These are phyloP conservation scores for Teratosphaeria destructans DNA, from an alignment of 2,329 filamentous ascomycete species.

Conservation along the genomic window DNA sequence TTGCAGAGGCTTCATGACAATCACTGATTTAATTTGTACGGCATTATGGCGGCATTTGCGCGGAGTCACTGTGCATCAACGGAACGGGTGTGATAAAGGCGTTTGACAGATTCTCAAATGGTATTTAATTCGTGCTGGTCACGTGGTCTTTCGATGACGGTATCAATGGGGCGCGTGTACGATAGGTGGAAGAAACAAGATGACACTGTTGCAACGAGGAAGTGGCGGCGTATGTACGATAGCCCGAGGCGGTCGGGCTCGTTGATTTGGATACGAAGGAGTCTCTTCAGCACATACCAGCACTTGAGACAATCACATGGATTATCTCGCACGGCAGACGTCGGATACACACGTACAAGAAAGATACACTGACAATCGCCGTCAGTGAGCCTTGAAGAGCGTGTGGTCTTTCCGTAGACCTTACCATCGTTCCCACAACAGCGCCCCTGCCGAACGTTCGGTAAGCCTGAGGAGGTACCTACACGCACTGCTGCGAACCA, in stretches of 20 bases:
- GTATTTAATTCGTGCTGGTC: background rate
- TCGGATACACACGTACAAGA: background rate
- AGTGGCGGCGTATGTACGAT: background rate
- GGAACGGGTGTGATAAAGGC: background rate
- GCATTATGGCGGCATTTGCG: background rate
- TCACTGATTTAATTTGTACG: background rate
- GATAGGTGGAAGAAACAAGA: background rate
- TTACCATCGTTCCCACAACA: background rate
- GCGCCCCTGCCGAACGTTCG: background rate
- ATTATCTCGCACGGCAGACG: background rate
- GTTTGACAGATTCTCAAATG: background rate
- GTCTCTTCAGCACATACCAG: background rate
- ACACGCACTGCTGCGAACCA: background rate
- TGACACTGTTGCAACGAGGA: background rate
- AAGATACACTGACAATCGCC: background rate
- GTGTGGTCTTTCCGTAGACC: background rate
- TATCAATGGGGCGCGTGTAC: background rate
- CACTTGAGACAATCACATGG: background rate
- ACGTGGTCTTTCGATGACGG: background rate
- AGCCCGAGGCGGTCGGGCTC: background rate
- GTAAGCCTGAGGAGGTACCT: background rate
- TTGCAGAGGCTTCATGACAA: background rate
- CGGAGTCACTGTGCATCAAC: background rate
- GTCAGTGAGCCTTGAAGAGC: too few relatives aligned
- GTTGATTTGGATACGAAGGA: background rate